Evolutionary conservation across 352 stramenopile genomes (phyloP).

Genomic region (Pythium phragmiticola): DNA sequence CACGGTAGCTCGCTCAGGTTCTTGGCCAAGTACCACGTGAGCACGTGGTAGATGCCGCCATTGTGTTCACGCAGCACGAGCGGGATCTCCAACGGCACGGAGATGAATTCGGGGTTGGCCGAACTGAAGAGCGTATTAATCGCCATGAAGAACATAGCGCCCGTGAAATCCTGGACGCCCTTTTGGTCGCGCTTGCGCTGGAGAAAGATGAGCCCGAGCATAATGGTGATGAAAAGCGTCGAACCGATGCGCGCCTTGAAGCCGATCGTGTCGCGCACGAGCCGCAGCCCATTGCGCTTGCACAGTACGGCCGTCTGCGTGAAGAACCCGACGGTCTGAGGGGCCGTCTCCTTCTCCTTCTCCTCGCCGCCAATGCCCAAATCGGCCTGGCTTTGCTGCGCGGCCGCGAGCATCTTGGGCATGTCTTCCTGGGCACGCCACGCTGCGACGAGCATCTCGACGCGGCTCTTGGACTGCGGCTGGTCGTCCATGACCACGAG

Average conservation of each 20-base stretch:
- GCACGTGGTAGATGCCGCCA: constrained; percentile 30
- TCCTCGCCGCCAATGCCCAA: not conserved
- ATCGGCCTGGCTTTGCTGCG: constrained; percentile 11
- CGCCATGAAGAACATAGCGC: constrained; percentile 46
- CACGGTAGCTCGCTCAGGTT: constrained; percentile 36
- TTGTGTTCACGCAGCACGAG: constrained; percentile 38
- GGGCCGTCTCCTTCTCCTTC: not conserved
- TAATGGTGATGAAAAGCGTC: constrained; percentile 31
- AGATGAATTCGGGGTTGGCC: constrained; percentile 20
- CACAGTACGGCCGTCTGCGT: constrained; percentile 17
- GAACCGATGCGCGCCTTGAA: constrained; percentile 31
- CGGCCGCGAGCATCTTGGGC: not conserved
- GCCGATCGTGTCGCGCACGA: constrained; percentile 28
- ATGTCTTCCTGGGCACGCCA: constrained; percentile 13
- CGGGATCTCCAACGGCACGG: constrained; percentile 33
- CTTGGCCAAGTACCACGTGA: constrained; percentile 37
- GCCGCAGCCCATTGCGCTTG: constrained; percentile 23
- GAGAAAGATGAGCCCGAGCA: constrained; percentile 32
- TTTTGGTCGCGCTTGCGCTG: constrained; percentile 29
- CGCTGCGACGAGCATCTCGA: constrained; percentile 11
- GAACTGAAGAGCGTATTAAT: constrained; percentile 49
- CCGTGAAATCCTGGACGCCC: constrained; percentile 36
- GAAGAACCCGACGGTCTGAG: constrained; percentile 17
- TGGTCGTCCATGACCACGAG: constrained; percentile 35
- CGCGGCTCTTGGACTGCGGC: constrained; percentile 7